These are phyloP conservation scores for Phaseolus lunatus DNA, from an alignment of 306 rosid genomes.

Conservation along the genomic window DNA sequence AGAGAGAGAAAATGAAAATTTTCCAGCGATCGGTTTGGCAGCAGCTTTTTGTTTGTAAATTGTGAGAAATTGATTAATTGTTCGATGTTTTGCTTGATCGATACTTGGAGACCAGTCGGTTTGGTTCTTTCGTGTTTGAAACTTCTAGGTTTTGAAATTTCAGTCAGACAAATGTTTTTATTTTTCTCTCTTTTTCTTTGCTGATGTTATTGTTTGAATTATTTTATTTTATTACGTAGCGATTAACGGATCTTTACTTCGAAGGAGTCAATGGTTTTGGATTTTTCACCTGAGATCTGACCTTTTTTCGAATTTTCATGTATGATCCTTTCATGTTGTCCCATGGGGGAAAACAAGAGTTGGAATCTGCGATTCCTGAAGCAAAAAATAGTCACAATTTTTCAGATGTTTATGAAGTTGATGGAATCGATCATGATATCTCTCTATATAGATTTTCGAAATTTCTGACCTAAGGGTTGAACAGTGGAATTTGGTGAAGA, in stretches of 20 bases:
- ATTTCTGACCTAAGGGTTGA: not conserved
- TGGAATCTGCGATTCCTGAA: not conserved
- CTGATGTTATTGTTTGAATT: not conserved
- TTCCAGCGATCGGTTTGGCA: not conserved
- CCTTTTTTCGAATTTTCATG: not conserved
- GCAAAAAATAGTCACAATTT: not conserved
- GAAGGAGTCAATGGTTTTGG: slow-evolving; percentile 40
- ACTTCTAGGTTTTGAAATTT: not conserved
- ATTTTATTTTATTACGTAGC: not conserved
- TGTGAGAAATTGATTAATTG: not conserved
- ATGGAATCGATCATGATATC: not conserved
- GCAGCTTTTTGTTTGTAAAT: not conserved
- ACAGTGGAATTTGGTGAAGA: not conserved
- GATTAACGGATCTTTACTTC: slow-evolving; percentile 14
- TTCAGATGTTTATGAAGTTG: slow-evolving; percentile 17
- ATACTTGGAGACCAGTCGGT: not conserved
- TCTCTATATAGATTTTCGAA: not conserved
- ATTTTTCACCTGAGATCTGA: slow-evolving; percentile 39
- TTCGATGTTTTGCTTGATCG: slow-evolving; percentile 26
- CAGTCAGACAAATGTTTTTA: not conserved
- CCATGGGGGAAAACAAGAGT: not conserved
- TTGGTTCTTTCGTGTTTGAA: not conserved
- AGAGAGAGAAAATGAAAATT: not conserved
- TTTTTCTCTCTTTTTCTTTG: too few relatives aligned
- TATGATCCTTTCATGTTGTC: slow-evolving; percentile 20